These are phyloP conservation scores for Rhododendron mucronatum DNA, from an alignment of 148 eudicot genomes.

Conservation along the genomic window DNA sequence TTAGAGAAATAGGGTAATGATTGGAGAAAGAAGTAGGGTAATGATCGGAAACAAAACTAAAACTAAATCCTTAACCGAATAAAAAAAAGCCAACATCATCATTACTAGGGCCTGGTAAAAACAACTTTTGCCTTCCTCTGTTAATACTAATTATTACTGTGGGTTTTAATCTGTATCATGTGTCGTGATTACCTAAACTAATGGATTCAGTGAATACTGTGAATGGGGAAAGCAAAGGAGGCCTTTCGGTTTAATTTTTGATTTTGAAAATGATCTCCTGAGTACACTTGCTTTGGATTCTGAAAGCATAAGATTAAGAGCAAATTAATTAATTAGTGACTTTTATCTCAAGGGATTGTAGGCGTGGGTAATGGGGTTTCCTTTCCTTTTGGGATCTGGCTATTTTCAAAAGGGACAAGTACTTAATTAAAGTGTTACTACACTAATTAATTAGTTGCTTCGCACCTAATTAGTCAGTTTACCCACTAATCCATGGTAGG, in stretches of 20 bases:
- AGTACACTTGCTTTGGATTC: neutral
- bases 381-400: neutral
- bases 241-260: neutral
- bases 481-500: neutral
- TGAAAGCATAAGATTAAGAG: neutral
- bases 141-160: too few relatives aligned
- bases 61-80: too few relatives aligned
- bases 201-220: neutral
- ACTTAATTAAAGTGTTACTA: neutral
- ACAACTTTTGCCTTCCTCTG: neutral
- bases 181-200: neutral
- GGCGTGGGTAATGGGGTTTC: neutral
- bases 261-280: neutral
- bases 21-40: too few relatives aligned
- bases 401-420: neutral
- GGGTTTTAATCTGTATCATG: neutral
- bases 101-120: neutral
- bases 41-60: too few relatives aligned
- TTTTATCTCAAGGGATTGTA: neutral
- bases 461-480: neutral
- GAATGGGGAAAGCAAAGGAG: neutral
- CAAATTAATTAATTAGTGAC: neutral
- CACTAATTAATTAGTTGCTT: neutral
- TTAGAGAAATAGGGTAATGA: too few relatives aligned
- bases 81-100: too few relatives aligned